These are phyloP conservation scores for Setaria viridis DNA, from an alignment of 202 grass and related monocot genomes.

Conservation along the genomic window DNA sequence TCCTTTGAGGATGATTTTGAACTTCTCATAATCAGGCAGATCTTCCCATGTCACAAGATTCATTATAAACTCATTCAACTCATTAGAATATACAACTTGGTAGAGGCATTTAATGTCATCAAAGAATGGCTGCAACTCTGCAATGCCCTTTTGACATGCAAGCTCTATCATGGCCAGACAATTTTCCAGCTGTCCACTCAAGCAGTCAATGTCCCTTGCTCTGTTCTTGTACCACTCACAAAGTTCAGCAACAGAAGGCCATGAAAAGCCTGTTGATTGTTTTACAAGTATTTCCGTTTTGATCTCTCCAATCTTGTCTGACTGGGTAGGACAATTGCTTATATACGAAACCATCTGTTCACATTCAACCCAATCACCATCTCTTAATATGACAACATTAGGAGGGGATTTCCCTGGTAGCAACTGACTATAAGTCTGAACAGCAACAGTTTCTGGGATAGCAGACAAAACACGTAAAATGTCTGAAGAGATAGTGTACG, in stretches of 20 bases:
- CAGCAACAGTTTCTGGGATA: conserved; percentile 89
- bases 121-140: conserved; percentile 67
- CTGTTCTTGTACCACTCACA: conserved; percentile 81
- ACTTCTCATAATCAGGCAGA: conserved; percentile 87
- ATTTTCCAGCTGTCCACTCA: conserved; percentile 96
- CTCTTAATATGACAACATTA: conserved; percentile 66
- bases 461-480: conserved; percentile 77
- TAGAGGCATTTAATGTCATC: conserved; percentile 86
- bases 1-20: conserved; percentile 90
- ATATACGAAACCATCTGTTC: conserved; percentile 82
- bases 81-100: conserved; percentile 76
- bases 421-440: conserved; percentile 91
- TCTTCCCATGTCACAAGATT: conserved; percentile 81
- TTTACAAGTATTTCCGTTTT: conserved; percentile 86
- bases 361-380: conserved; percentile 92
- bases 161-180: conserved; percentile 78
- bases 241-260: conserved; percentile 80
- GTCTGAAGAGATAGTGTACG: conserved; percentile 73
- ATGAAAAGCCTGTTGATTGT: conserved; percentile 69
- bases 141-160: conserved; percentile 79
- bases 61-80: conserved; percentile 73
- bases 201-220: conserved; percentile 93
- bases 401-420: conserved; percentile 79
- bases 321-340: conserved; percentile 48
- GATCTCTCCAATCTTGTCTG: conserved; percentile 56